phyloP scores from a whole-genome alignment of 192 early-diverging fungal genomes.

The Pilaira anomala region DNA sequence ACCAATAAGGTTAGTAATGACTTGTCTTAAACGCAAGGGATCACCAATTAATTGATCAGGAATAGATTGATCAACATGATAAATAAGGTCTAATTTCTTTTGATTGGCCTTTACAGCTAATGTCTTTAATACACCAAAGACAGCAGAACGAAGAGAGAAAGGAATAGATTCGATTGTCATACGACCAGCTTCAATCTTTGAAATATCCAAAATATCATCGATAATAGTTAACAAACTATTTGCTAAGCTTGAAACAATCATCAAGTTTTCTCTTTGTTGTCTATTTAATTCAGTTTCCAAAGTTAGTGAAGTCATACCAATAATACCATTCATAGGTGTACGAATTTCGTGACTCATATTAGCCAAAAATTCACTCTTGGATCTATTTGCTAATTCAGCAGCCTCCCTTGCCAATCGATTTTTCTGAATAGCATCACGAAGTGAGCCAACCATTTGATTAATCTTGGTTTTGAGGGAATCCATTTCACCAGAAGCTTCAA shows the following conservation, averaged over 20 bases:
- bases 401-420: conserved; percentile 73
- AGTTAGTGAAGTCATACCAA: conserved; percentile 62
- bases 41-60: conserved; percentile 64
- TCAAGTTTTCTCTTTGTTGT: conserved; percentile 60
- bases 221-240: conserved; percentile 46
- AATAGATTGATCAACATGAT: conserved; percentile 55
- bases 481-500: conserved; percentile 68
- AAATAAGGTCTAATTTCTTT: conserved; percentile 61
- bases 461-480: conserved; percentile 59
- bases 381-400: conserved; percentile 76
- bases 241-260: conserved; percentile 42
- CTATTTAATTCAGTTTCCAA: conserved; percentile 69
- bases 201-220: conserved; percentile 63
- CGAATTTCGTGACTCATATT: conserved; percentile 61
- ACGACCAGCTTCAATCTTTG: conserved; percentile 76
- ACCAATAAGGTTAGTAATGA: conserved; percentile 70
- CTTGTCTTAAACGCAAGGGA: conserved; percentile 62
- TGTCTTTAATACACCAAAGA: conserved; percentile 59
- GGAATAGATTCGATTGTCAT: conserved; percentile 64
- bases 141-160: conserved; percentile 51
- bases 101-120: conserved; percentile 60
- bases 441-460: conserved; percentile 66
- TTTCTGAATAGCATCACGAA: conserved; percentile 72
- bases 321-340: conserved; percentile 77
- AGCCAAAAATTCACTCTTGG: conserved; percentile 70